Evolutionary conservation across 1,284 basidiomycete species (phyloP), one percentile per base, ranked within the genome.

Genomic region (Peniophora sp.): DNA sequence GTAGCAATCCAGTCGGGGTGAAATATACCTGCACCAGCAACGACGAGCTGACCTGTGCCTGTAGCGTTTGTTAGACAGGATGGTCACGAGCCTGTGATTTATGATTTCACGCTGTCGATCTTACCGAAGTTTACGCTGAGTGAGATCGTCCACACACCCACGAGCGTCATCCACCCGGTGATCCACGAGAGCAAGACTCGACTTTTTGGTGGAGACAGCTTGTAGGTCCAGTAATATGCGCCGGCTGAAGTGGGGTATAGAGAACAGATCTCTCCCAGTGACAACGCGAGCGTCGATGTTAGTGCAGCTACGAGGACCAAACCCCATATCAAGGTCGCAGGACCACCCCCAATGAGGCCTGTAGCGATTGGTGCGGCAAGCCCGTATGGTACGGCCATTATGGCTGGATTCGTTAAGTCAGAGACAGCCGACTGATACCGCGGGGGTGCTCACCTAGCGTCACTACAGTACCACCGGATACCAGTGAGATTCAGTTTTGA

Each of bases 221-320:
- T 68, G 58, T 73, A 80, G 48, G 72, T 74, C 78, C 78, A 80
- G 55, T 80, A 81, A 53, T 79, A 80, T 2, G 78, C 73, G 20
- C 78, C 78, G 0, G 76, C 78, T 0, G 77, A 77, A 1, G 78
- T 80, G 0, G 78, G 78, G 53, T 77, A 80, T 53, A 75, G 75
- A 3, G 78, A 75, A 39, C 72, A 74, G 27, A 79, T 77, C 59
- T 81, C 78, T 0, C 70, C 77, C 2, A 81, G 62, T 8, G 79
- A 80, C 2, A 75, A 59, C 0, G 78, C 75, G 5, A 79, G 65
- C 0, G 68, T 60, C 52, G 74, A 67, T 0, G 72, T 73, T 2
- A 78, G 61, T 11, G 68, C 45, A 14, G 75, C 74, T 2, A 79
- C 73, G 9, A 77, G 55, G 8, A 77, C 59, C 70, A 74, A 78